Evolutionary conservation across 768 basidiomycete genomes (phyloP), one percentile per base, ranked within the genome.

Genomic region (Boletus reticuloceps): DNA sequence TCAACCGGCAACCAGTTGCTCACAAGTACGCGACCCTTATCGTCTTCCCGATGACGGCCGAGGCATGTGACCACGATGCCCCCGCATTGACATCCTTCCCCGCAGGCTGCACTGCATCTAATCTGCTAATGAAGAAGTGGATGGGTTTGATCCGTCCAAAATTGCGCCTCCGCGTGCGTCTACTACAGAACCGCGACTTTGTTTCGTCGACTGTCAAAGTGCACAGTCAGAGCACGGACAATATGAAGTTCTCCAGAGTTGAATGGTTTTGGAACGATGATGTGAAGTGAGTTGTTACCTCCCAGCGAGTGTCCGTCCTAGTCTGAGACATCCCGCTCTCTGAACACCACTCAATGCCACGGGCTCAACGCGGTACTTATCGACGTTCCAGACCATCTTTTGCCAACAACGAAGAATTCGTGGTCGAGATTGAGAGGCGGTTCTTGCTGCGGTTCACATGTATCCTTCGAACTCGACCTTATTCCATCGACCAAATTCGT

Each of bases 61-160:
- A n/a, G 22, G 19, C 29, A 40, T 34, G 32, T 10, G 11, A 3
- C 13, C 32, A 34, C 34, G 34, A 36, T 36, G 11, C 34, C 34
- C 14, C 34, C 14, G 14, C 34, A 47, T 20, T 7, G 19, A n/a
- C 29, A 2, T 29, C 1, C 29, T 39, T 54, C 16, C n/a, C 39
- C 9, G 25, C 43, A 67, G 66, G 63, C 20, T 68, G 68, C 51
- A 64, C 54, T 39, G 66, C 67, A 27, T 59, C 51, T 39, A 64
- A 66, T 8, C 25, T 67, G 2, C 66, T 66, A 1, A 53, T 61
- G 9, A 61, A 54, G 19, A 63, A 47, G 42, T 61, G 61, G 58
- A 47, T 66, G 47, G 53, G 25, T 9, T 5, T 61, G n/a, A 34
- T 68, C 48, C 46, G 45, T 13, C 66, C 66, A 22, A 68, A 40